Percentiles rank a stretch among this genome's conserved stretches.
These are phyloP conservation scores for Seiridium cupressi DNA, from an alignment of 2,329 filamentous ascomycete genomes.

Conservation along the genomic window DNA sequence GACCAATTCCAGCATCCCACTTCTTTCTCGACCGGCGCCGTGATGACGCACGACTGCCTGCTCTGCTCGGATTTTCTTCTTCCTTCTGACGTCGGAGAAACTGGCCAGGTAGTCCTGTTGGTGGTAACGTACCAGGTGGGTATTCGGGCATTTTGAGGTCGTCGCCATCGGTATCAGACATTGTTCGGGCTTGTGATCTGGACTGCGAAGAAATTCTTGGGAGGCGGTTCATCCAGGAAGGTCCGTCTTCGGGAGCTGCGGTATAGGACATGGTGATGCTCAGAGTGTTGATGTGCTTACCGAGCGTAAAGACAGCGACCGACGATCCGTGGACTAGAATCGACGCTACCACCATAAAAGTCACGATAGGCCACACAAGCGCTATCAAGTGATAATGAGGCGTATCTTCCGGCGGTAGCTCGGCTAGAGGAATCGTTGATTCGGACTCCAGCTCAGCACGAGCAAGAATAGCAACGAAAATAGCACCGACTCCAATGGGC, in stretches of 20 bases:
- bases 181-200: slow-evolving; percentile 79
- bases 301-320: slow-evolving; percentile 93
- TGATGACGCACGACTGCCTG: slow-evolving; percentile 51
- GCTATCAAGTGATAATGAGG: slow-evolving; percentile 70
- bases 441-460: slow-evolving; percentile 85
- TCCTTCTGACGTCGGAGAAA: slow-evolving; percentile 84
- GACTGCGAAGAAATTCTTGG: slow-evolving; percentile 67
- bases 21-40: slow-evolving; percentile 64
- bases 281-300: slow-evolving; percentile 96
- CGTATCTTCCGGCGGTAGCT: slow-evolving; percentile 52
- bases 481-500: slow-evolving; percentile 93
- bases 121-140: slow-evolving; percentile 69
- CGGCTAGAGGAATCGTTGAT: slow-evolving; percentile 69
- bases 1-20: slow-evolving; percentile 69
- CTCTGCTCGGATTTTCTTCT: slow-evolving; percentile 58
- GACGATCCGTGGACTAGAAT: slow-evolving; percentile 98
- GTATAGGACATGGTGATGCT: slow-evolving; percentile 97
- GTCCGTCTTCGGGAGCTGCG: slow-evolving; percentile 80
- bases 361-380: slow-evolving; percentile 92
- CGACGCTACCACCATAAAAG: slow-evolving; percentile 90
- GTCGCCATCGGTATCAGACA: slow-evolving; percentile 74
- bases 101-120: slow-evolving; percentile 68
- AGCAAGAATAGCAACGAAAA: slow-evolving; percentile 91
- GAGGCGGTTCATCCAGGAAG: slow-evolving; percentile 91
- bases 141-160: slow-evolving; percentile 60